These are phyloP conservation scores for Stagonosporopsis chrysanthemi DNA, from an alignment of 2,329 filamentous ascomycete species.

Conservation along the genomic window DNA sequence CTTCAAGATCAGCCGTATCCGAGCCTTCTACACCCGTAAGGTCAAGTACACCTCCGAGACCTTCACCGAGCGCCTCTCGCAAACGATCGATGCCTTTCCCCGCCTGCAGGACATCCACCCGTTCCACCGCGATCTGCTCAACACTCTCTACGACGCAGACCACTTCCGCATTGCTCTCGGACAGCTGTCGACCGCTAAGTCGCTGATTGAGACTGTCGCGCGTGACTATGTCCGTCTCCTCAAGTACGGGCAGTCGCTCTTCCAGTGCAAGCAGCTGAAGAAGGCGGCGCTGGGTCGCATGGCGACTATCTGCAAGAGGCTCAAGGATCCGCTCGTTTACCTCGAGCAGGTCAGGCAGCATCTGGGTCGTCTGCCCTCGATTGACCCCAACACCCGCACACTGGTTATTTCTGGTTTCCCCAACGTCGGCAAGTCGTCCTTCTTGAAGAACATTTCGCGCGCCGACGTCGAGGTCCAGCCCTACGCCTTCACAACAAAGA, in stretches of 20 bases:
- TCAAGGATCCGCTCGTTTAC: constrained; percentile 94
- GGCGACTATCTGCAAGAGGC: constrained; percentile 93
- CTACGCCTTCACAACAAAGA: constrained; percentile 98
- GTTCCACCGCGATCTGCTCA: constrained; percentile 88
- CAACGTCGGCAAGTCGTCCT: constrained; percentile 91
- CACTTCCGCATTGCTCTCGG: constrained; percentile 92
- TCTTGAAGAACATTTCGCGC: constrained; percentile 88
- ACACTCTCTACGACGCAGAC: constrained; percentile 78
- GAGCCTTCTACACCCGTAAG: constrained; percentile 96
- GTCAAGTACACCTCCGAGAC: constrained; percentile 95
- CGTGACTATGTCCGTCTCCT: constrained; percentile 95
- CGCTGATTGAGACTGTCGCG: constrained; percentile 93
- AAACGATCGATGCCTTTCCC: constrained; percentile 88
- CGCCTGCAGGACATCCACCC: constrained; percentile 93
- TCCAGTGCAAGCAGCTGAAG: constrained; percentile 99
- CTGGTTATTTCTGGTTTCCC: constrained; percentile 97
- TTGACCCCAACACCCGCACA: constrained; percentile 96
- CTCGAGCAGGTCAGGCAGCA: constrained; percentile 97
- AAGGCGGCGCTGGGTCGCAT: constrained; percentile 94
- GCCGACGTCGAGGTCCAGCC: constrained; percentile 97
- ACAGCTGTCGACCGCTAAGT: constrained; percentile 94
- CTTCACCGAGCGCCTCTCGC: constrained; percentile 89
- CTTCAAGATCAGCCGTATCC: constrained; percentile 94
- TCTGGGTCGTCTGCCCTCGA: constrained; percentile 94
- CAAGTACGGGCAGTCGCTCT: constrained; percentile 89